Conservation (phyloP, 1,139 yeast species). For the Geotrichum citri-aurantii region DNA sequence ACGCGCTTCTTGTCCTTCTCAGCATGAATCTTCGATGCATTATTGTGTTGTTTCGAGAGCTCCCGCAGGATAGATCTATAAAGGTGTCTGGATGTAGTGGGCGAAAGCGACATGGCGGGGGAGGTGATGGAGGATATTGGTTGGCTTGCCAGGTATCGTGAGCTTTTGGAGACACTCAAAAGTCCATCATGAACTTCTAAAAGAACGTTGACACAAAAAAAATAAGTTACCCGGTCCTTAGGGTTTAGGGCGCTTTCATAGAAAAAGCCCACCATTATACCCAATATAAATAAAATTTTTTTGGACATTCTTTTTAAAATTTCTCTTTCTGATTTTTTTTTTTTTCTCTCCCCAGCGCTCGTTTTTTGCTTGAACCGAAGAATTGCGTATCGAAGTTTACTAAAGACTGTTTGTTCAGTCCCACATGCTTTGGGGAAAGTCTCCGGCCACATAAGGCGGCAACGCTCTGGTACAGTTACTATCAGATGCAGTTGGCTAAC, state of each 20-base stretch:
- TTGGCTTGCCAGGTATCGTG: neutral
- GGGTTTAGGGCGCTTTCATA: constrained; percentile 5
- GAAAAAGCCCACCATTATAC: too few species aligned
- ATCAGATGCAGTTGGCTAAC: constrained; percentile 4
- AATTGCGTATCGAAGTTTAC: constrained; percentile 19
- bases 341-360: neutral
- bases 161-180: neutral
- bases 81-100: constrained; percentile 14
- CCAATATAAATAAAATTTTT: neutral
- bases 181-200: neutral
- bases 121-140: neutral
- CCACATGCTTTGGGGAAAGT: constrained; percentile 19
- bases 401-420: constrained; percentile 13
- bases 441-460: constrained; percentile 19
- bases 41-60: constrained; percentile 30
- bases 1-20: constrained; percentile 24
- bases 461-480: constrained; percentile 15
- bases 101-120: neutral
- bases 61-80: constrained; percentile 32
- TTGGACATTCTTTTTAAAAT: neutral
- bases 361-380: constrained; percentile 14
- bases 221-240: constrained; percentile 13
- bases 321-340: neutral
- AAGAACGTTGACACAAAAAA: neutral
- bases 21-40: constrained; percentile 28